phyloP scores from a whole-genome alignment of 202 grass and related monocot species.

The Panicum hallii region DNA sequence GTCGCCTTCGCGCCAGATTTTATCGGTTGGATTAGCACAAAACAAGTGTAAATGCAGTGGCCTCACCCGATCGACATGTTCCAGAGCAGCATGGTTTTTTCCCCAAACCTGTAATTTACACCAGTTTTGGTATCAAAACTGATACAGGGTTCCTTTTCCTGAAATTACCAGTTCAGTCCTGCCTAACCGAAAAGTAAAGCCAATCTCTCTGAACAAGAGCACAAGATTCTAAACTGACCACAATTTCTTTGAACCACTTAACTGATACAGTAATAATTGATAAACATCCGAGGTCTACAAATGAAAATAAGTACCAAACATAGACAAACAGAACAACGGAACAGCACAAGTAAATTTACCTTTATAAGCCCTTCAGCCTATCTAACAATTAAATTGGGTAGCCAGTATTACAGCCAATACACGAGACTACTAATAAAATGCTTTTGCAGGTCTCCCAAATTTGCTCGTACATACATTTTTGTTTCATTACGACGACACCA shows the following conservation, averaged over 20 bases:
- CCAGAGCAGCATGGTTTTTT: too few species aligned
- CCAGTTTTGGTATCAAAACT: too few species aligned
- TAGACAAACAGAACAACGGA: neutral
- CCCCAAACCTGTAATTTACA: too few species aligned
- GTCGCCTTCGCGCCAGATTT: too few species aligned
- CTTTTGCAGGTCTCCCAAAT: constrained; percentile 35
- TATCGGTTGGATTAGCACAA: too few species aligned
- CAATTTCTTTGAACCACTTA: neutral
- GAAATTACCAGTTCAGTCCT: neutral
- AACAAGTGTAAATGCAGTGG: too few species aligned
- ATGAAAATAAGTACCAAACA: neutral
- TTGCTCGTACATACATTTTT: constrained; percentile 46
- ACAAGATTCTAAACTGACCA: neutral
- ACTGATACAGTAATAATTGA: neutral
- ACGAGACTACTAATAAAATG: constrained; percentile 28
- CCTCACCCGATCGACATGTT: too few species aligned
- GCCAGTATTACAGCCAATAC: constrained; percentile 26
- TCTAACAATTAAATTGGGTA: constrained; percentile 46
- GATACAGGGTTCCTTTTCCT: neutral
- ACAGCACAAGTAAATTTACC: constrained; percentile 38
- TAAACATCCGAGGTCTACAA: neutral
- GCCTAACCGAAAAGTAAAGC: neutral
- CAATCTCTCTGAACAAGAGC: neutral
- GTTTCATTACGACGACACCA: constrained; percentile 32
- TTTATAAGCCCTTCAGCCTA: constrained; percentile 40